phyloP scores from a whole-genome alignment of 768 basidiomycete genomes.

The Macrolepiota albuminosa region DNA sequence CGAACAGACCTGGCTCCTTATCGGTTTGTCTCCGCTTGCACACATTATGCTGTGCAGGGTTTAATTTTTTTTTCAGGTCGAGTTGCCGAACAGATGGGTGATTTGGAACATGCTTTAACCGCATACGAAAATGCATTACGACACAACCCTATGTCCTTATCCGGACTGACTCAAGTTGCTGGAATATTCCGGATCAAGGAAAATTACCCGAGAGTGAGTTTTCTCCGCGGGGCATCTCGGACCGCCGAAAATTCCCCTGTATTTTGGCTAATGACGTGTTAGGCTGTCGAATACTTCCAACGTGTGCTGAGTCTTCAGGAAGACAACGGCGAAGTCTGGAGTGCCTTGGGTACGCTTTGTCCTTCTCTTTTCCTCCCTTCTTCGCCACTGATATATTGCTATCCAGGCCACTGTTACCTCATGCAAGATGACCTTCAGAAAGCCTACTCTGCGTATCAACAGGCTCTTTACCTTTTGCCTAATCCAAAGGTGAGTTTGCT shows the following conservation, averaged over 20 bases:
- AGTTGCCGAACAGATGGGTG: constrained; percentile 93
- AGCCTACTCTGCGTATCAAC: constrained; percentile 97
- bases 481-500: constrained; percentile 75
- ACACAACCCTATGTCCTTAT: constrained; percentile 89
- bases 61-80: constrained; percentile 54
- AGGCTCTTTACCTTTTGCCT: constrained; percentile 91
- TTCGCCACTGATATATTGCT: constrained; percentile 15
- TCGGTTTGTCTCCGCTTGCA: constrained; percentile 46
- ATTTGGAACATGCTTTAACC: constrained; percentile 86
- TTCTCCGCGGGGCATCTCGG: constrained; percentile 33
- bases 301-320: constrained; percentile 85
- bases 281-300: constrained; percentile 97
- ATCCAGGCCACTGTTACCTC: constrained; percentile 88
- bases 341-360: constrained; percentile 70
- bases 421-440: constrained; percentile 99
- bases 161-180: constrained; percentile 90
- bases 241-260: constrained; percentile 22
- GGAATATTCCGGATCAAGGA: constrained; percentile 97
- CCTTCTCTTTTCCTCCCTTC: constrained; percentile 8
- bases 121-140: constrained; percentile 95
- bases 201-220: constrained; percentile 87
- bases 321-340: constrained; percentile 99
- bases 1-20: constrained; percentile 93
- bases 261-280: constrained; percentile 35
- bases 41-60: constrained; percentile 7